These are phyloP conservation scores for Aspergillus affinis DNA, from an alignment of 495 filamentous ascomycete species.

Conservation along the genomic window DNA sequence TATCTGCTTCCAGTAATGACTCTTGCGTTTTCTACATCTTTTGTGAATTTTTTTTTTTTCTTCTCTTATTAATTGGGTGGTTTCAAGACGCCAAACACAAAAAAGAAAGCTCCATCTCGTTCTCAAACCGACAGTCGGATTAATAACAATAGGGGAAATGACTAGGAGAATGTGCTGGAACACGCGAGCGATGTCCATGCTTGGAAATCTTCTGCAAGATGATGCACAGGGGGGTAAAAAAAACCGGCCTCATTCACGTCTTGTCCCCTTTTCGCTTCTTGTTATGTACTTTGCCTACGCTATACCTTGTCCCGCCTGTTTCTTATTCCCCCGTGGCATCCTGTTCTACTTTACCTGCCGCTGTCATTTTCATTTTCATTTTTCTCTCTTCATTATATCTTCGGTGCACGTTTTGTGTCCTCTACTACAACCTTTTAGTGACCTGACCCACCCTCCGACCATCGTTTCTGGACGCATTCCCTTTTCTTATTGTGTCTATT, in stretches of 20 bases:
- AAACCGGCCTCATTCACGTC: constrained; percentile 18
- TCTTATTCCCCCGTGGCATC: constrained; percentile 37
- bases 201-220: constrained; percentile 24
- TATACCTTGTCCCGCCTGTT: constrained; percentile 44
- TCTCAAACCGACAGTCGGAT: constrained; percentile 19
- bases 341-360: constrained; percentile 30
- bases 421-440: constrained; percentile 29
- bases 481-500: constrained; percentile 13
- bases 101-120: constrained; percentile 21
- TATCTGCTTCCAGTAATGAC: constrained; percentile 31
- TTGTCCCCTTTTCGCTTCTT: constrained; percentile 49
- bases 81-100: constrained; percentile 20
- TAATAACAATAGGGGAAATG: constrained; percentile 24
- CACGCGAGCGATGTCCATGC: constrained; percentile 24
- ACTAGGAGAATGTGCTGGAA: constrained; percentile 30
- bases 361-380: constrained; percentile 22
- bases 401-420: constrained; percentile 24
- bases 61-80: constrained; percentile 32
- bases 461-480: constrained; percentile 31
- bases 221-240: constrained; percentile 21
- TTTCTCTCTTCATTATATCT: constrained; percentile 23
- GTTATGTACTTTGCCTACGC: constrained; percentile 55
- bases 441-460: constrained; percentile 27
- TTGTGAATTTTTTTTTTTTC: constrained; percentile 11
- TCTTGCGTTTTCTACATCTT: constrained; percentile 18